Evolutionary conservation across 2,329 filamentous ascomycete genomes (phyloP).

Genomic region (Fusarium sp.): DNA sequence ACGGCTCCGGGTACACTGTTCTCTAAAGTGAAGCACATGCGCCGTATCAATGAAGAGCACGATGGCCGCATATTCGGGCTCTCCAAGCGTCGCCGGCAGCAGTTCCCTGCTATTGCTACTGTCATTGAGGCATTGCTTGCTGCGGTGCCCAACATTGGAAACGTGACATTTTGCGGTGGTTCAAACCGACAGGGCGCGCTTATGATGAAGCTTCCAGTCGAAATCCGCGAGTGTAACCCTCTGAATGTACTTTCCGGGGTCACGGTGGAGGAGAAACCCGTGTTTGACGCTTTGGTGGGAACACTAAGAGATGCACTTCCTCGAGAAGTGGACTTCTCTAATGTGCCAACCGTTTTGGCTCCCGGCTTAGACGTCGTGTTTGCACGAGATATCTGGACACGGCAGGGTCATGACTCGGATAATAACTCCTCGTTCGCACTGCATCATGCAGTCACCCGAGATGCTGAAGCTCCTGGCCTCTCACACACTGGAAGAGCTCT

Average conservation of each 20-base stretch:
- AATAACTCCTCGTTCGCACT: constrained; percentile 76
- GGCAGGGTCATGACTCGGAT: constrained; percentile 62
- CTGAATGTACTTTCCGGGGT: constrained; percentile 59
- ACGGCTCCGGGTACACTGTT: constrained; percentile 73
- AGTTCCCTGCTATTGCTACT: constrained; percentile 86
- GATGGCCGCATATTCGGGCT: constrained; percentile 77
- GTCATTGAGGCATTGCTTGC: constrained; percentile 81
- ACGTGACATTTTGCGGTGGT: constrained; percentile 86
- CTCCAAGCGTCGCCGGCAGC: constrained; percentile 80
- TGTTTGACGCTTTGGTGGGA: constrained; percentile 55
- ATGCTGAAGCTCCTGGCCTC: constrained; percentile 78
- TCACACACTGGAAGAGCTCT: constrained; percentile 78
- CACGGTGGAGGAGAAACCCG: constrained; percentile 43
- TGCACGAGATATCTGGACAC: constrained; percentile 64
- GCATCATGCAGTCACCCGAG: constrained; percentile 77
- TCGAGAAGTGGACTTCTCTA: constrained; percentile 50
- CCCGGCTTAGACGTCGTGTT: constrained; percentile 61
- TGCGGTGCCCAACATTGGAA: constrained; percentile 76
- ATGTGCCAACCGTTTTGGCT: constrained; percentile 58
- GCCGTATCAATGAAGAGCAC: constrained; percentile 61
- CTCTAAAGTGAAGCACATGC: constrained; percentile 64
- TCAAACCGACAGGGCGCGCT: constrained; percentile 88
- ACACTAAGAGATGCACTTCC: constrained; percentile 60
- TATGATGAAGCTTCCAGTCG: constrained; percentile 74
- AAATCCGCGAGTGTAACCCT: constrained; percentile 74